A percentile compares a stretch with the other conserved stretches of the same genome.
These are phyloP conservation scores for Aspergillus uvarum DNA, from an alignment of 2,329 filamentous ascomycete species.

Conservation along the genomic window DNA sequence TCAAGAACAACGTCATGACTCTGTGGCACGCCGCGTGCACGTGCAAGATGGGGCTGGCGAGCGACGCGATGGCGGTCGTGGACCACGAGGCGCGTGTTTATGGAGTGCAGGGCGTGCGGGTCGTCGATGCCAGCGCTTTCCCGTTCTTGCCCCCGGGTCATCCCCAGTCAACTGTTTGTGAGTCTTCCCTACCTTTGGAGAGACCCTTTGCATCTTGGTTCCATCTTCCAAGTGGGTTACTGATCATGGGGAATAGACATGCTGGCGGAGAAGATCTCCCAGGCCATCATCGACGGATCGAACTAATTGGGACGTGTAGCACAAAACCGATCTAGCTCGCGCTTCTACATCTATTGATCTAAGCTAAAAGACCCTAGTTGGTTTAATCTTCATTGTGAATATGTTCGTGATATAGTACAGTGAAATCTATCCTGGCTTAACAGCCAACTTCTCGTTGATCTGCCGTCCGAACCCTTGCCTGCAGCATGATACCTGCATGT, in stretches of 20 bases:
- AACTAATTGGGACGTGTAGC: not conserved
- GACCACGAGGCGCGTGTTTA: slow-evolving; percentile 30
- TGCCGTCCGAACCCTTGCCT: not conserved
- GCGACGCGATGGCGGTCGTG: slow-evolving; percentile 34
- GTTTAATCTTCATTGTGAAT: not conserved
- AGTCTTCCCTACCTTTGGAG: slow-evolving; percentile 12
- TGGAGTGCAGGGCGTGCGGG: slow-evolving; percentile 32
- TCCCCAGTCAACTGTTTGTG: slow-evolving; percentile 38
- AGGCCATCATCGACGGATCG: not conserved
- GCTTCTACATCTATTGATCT: no score
- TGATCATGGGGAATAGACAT: slow-evolving; percentile 23
- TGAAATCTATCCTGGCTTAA: not conserved
- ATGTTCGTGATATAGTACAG: not conserved
- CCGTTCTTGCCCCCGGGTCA: slow-evolving; percentile 40
- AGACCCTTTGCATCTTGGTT: no score
- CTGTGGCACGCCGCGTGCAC: slow-evolving; percentile 38
- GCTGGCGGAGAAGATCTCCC: slow-evolving; percentile 31
- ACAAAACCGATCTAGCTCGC: not conserved
- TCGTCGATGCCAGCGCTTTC: slow-evolving; percentile 37
- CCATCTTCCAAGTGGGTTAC: not conserved
- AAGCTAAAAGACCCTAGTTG: no score
- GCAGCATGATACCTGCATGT: not conserved
- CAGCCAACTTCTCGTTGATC: no score
- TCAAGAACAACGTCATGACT: slow-evolving; percentile 26
- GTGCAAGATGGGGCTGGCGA: slow-evolving; percentile 38